phyloP scores from a whole-genome alignment of 495 filamentous ascomycete species.

The Penicillium steckii region DNA sequence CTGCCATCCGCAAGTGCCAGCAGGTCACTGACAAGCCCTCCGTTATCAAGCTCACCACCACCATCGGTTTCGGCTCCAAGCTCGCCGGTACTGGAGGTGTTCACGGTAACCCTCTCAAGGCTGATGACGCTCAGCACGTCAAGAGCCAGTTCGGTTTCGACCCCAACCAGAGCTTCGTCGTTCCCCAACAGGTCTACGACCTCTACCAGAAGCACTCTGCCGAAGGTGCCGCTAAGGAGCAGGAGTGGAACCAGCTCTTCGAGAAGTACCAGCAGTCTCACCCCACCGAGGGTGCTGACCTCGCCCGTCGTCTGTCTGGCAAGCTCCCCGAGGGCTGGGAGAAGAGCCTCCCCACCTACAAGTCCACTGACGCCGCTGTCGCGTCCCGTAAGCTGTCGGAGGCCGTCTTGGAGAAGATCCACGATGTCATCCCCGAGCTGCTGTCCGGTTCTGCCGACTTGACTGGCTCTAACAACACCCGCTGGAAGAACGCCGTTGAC shows the following conservation, averaged over 20 bases:
- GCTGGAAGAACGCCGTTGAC: constrained; percentile 95
- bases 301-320: constrained; percentile 75
- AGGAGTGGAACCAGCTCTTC: constrained; percentile 94
- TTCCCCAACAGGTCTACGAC: constrained; percentile 94
- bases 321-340: constrained; percentile 97
- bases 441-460: constrained; percentile 95
- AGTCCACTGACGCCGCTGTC: constrained; percentile 77
- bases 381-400: constrained; percentile 96
- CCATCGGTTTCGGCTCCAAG: constrained; percentile 95
- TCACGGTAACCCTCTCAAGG: constrained; percentile 92
- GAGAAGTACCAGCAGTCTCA: constrained; percentile 77
- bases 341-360: constrained; percentile 90
- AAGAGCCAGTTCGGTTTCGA: constrained; percentile 96
- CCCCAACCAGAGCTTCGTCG: constrained; percentile 88
- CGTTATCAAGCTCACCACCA: constrained; percentile 95
- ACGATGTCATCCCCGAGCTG: constrained; percentile 81
- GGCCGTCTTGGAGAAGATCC: constrained; percentile 84
- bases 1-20: constrained; percentile 80
- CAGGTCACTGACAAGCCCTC: constrained; percentile 93
- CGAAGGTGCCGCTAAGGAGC: constrained; percentile 83
- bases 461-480: constrained; percentile 97
- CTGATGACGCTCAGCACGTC: constrained; percentile 85
- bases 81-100: constrained; percentile 91
- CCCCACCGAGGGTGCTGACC: constrained; percentile 74
- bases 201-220: constrained; percentile 77